These are phyloP conservation scores for Diaporthe vexans DNA, from an alignment of 2,329 filamentous ascomycete genomes.

Conservation along the genomic window DNA sequence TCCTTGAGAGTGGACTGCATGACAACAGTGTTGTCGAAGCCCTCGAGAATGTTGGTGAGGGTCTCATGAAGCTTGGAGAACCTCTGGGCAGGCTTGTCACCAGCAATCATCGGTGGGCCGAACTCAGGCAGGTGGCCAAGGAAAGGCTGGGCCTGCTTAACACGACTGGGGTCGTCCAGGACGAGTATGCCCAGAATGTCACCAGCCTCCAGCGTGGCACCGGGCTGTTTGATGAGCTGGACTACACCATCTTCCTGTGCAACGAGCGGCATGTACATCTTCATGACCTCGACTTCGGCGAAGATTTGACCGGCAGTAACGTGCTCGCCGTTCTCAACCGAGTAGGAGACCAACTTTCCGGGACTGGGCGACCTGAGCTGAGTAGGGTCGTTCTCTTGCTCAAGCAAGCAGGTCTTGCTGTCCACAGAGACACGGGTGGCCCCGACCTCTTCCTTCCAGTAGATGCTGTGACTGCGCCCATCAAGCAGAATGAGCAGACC, in stretches of 20 bases:
- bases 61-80: conserved; percentile 84
- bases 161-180: conserved; percentile 93
- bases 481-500: conserved; percentile 91
- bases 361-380: conserved; percentile 95
- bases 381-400: conserved; percentile 99
- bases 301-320: conserved; percentile 93
- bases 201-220: conserved; percentile 96
- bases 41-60: conserved; percentile 88
- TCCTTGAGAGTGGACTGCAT: conserved; percentile 90
- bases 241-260: conserved; percentile 96
- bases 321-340: conserved; percentile 94
- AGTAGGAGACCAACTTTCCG: conserved; percentile 98
- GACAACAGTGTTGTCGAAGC: conserved; percentile 97
- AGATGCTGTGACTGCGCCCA: conserved; percentile 96
- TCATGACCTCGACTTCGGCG: conserved; percentile 99
- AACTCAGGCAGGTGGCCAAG: conserved; percentile 89
- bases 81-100: conserved; percentile 91
- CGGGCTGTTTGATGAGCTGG: conserved; percentile 98
- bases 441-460: conserved; percentile 99
- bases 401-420: conserved; percentile 96
- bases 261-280: conserved; percentile 99
- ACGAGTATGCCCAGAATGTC: conserved; percentile 98
- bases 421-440: conserved; percentile 96
- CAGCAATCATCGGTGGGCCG: conserved; percentile 87
- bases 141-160: conserved; percentile 97